A percentile compares a stretch with the other conserved stretches of the same genome.
Conservation (phyloP, 768 basidiomycete species). For the Holtermannia corniformis region DNA sequence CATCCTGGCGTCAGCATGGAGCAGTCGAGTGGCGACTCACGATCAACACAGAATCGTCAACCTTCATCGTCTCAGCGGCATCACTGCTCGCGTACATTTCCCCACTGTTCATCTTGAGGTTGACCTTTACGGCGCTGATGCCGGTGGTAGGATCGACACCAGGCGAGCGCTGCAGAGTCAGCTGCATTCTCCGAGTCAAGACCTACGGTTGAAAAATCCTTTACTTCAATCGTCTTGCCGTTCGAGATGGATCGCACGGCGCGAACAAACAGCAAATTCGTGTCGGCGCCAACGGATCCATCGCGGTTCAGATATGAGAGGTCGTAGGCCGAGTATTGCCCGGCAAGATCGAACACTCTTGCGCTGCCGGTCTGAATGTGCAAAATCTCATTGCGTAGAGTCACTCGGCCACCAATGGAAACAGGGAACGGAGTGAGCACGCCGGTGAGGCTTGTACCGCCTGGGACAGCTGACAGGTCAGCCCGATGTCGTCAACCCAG, state of each 20-base stretch:
- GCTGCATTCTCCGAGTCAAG: neutral
- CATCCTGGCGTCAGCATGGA: neutral
- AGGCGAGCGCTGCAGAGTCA: neutral
- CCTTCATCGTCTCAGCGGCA: neutral
- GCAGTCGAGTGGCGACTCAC: neutral
- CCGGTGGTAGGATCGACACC: neutral
- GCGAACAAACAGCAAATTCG: neutral
- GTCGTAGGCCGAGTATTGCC: neutral
- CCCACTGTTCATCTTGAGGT: conserved; percentile 1
- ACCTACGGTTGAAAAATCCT: neutral
- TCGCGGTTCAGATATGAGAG: neutral
- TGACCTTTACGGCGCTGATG: neutral
- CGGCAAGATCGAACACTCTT: neutral
- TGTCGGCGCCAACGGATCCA: neutral
- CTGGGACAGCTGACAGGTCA: neutral
- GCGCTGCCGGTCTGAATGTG: neutral
- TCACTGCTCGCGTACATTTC: neutral
- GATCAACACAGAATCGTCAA: conserved; percentile 2
- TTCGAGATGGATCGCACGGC: neutral
- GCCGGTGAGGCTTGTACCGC: neutral
- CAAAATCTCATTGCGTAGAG: neutral
- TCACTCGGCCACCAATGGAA: neutral
- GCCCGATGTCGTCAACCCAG: too few relatives aligned
- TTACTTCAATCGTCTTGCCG: neutral
- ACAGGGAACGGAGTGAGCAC: neutral